These are phyloP conservation scores for Vigna reflexopilosa DNA, from an alignment of 306 rosid genomes.

Conservation along the genomic window DNA sequence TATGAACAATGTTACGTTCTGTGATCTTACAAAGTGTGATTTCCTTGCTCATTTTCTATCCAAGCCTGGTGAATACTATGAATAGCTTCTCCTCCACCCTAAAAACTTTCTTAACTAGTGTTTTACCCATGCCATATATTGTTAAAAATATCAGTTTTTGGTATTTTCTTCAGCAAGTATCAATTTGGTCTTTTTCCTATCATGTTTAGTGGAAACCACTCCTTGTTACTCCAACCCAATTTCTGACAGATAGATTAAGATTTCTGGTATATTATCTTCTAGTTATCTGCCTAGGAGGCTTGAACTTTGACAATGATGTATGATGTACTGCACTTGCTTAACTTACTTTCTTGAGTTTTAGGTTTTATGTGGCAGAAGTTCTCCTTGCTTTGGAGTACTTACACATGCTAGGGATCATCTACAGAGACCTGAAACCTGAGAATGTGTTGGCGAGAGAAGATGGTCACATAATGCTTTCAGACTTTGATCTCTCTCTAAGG, in stretches of 20 bases:
- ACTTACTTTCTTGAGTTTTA: slow-evolving; percentile 42
- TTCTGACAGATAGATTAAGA: slow-evolving; percentile 17
- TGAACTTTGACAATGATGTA: slow-evolving; percentile 5
- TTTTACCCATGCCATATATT: neutral
- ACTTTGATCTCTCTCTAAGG: slow-evolving; percentile 92
- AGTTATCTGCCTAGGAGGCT: neutral
- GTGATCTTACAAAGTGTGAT: neutral
- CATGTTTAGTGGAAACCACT: slow-evolving; percentile 2
- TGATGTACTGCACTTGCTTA: slow-evolving; percentile 16
- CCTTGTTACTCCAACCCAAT: slow-evolving; percentile 24
- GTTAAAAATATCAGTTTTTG: neutral
- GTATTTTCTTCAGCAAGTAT: neutral
- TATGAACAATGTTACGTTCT: neutral
- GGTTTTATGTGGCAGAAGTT: slow-evolving; percentile 99
- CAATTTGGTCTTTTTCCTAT: neutral
- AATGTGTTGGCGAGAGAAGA: slow-evolving; percentile 96
- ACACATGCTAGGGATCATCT: slow-evolving; percentile 97
- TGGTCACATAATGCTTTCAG: slow-evolving; percentile 98
- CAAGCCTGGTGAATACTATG: neutral
- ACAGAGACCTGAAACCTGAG: slow-evolving; percentile 98
- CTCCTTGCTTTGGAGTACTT: slow-evolving; percentile 97
- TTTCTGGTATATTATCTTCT: slow-evolving; percentile 6
- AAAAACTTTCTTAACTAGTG: neutral
- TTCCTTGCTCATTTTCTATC: slow-evolving; percentile 10
- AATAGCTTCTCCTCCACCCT: neutral